These are phyloP conservation scores for Pseudogymnoascus sp. DNA, from an alignment of 2,329 filamentous ascomycete genomes.

Conservation along the genomic window DNA sequence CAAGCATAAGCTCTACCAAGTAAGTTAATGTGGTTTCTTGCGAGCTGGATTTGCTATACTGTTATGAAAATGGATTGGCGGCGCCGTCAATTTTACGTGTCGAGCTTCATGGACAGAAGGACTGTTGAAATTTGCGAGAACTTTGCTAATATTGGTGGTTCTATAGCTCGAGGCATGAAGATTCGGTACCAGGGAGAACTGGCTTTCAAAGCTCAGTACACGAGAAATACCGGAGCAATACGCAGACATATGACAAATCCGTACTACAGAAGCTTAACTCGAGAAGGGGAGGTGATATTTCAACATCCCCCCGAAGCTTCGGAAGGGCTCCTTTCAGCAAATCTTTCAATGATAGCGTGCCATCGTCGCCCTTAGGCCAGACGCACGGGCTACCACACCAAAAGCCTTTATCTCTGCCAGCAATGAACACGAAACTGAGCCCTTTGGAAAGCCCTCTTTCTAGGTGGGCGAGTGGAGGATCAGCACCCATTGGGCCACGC, in stretches of 20 bases:
- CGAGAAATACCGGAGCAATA: conserved; percentile 26
- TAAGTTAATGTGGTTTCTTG: conserved; percentile 17
- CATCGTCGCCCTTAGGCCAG: conserved; percentile 24
- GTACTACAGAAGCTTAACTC: conserved; percentile 28
- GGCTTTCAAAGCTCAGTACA: conserved; percentile 29
- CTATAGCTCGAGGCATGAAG: conserved; percentile 15
- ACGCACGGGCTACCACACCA: conserved; percentile 23
- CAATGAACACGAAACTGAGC: conserved; percentile 21
- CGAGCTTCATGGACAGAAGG: not conserved
- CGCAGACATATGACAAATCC: conserved; percentile 31
- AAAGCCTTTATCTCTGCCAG: conserved; percentile 29
- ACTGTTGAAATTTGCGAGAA: not conserved
- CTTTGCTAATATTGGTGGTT: not conserved
- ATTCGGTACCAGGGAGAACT: conserved; percentile 16
- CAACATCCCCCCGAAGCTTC: conserved; percentile 24
- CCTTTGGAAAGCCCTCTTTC: conserved; percentile 24
- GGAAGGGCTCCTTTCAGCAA: conserved; percentile 24
- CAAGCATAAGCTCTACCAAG: conserved; percentile 25
- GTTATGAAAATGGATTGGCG: not conserved
- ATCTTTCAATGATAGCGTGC: conserved; percentile 26
- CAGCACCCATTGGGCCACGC: conserved; percentile 23
- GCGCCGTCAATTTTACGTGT: not conserved
- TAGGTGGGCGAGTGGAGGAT: conserved; percentile 24
- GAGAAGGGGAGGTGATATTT: conserved; percentile 24
- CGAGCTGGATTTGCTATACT: not conserved